Conservation (phyloP, 1,139 yeast genomes). For the Candida sp. region DNA sequence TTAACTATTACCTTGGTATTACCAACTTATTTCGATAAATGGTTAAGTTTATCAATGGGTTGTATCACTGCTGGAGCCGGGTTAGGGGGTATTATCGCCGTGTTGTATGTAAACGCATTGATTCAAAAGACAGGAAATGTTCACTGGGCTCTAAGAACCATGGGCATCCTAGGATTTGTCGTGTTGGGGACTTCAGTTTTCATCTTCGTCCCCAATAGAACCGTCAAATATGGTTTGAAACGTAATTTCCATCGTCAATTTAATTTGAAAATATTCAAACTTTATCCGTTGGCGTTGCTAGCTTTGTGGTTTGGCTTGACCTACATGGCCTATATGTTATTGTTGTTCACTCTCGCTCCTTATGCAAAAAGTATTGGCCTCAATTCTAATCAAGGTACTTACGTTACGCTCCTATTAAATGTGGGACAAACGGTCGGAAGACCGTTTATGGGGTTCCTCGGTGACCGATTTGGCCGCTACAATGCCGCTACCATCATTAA, state of each 20-base stretch:
- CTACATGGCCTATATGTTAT: constrained; percentile 54
- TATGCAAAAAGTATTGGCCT: constrained; percentile 62
- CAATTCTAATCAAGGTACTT: constrained; percentile 51
- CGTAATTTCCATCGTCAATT: constrained; percentile 18
- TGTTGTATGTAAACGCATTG: constrained; percentile 45
- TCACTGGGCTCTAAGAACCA: constrained; percentile 65
- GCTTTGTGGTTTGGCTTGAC: constrained; percentile 57
- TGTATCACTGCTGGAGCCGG: constrained; percentile 60
- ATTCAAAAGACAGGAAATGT: constrained; percentile 52
- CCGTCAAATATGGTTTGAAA: constrained; percentile 16
- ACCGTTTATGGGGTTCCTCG: constrained; percentile 56
- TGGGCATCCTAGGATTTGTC: constrained; percentile 46
- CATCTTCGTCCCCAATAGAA: constrained; percentile 44
- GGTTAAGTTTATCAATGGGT: constrained; percentile 59
- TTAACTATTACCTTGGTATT: constrained; percentile 56
- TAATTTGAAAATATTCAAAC: constrained; percentile 26
- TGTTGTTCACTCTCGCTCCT: constrained; percentile 59
- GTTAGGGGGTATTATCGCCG: constrained; percentile 59
- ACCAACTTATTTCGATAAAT: constrained; percentile 63
- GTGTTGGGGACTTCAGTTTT: constrained; percentile 29
- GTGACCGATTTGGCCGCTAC: constrained; percentile 58
- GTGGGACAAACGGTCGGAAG: constrained; percentile 67
- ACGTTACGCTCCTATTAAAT: constrained; percentile 44
- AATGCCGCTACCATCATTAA: constrained; percentile 43
- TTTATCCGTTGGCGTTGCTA: constrained; percentile 38